Conservation (phyloP, 78 protist species). For the Dictyostelium intermedium region DNA sequence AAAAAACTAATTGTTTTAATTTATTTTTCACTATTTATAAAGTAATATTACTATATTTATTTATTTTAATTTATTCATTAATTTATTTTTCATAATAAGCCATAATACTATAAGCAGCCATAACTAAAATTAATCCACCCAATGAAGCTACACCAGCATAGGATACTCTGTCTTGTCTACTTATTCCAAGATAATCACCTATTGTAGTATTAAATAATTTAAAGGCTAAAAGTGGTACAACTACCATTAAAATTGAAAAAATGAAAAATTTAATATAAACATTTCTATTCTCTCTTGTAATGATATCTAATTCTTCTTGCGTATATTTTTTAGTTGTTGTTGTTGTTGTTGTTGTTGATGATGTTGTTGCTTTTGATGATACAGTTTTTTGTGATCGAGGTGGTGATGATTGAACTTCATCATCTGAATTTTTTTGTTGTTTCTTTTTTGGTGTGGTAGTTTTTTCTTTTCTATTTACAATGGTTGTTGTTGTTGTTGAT, state of each 20-base stretch:
- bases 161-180: conserved; percentile 36
- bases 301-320: not conserved
- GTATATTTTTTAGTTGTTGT: not conserved
- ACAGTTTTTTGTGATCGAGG: not conserved
- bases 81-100: conserved; percentile 56
- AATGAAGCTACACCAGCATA: conserved; percentile 56
- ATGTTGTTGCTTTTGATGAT: not conserved
- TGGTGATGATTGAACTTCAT: not conserved
- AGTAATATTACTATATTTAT: not conserved
- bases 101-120: conserved; percentile 54
- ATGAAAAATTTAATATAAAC: conserved; percentile 48
- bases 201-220: not conserved
- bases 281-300: conserved; percentile 24
- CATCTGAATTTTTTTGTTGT: not conserved
- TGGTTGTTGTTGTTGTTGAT: not conserved
- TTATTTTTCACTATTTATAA: not conserved
- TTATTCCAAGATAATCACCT: conserved; percentile 43
- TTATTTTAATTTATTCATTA: not conserved
- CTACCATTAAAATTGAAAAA: conserved; percentile 49
- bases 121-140: conserved; percentile 3
- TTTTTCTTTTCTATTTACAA: conserved; percentile 2
- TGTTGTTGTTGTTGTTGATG: not conserved
- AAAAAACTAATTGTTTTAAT: not conserved
- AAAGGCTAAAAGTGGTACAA: conserved; percentile 23
- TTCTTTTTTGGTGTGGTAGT: not conserved